Conservation (phyloP, 805 yeast species). For the Candida sonorensis region DNA sequence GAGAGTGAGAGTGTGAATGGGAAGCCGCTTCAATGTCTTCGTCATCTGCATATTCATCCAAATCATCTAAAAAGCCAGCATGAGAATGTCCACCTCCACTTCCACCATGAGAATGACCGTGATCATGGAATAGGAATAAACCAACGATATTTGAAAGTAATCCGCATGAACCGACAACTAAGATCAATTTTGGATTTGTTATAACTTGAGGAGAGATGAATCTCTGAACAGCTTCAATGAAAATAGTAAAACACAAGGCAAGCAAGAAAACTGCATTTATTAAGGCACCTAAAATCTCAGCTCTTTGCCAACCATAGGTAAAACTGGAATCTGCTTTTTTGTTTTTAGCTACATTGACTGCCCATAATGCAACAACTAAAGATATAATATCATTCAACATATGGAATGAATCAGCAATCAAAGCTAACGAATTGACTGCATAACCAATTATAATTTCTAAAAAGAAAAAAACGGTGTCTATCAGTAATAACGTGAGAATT, state of each 20-base stretch:
- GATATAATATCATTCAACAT: conserved; percentile 95
- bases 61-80: conserved; percentile 6
- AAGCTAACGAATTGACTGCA: conserved; percentile 87
- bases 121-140: conserved; percentile 81
- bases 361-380: conserved; percentile 88
- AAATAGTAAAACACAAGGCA: conserved; percentile 87
- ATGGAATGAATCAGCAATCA: conserved; percentile 95
- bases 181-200: conserved; percentile 73
- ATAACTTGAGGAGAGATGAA: conserved; percentile 74
- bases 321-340: conserved; percentile 79
- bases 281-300: conserved; percentile 92
- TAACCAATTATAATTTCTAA: conserved; percentile 83
- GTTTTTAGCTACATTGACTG: conserved; percentile 81
- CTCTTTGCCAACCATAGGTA: conserved; percentile 98
- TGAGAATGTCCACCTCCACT: conserved; percentile 25
- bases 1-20: conserved; percentile 14
- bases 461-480: conserved; percentile 80
- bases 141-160: conserved; percentile 79
- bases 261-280: conserved; percentile 88
- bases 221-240: conserved; percentile 89
- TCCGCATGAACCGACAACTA: conserved; percentile 80
- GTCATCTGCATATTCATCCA: conserved; percentile 10
- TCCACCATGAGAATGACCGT: conserved; percentile 52
- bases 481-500: conserved; percentile 59
- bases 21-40: conserved; percentile 5